Conservation (phyloP, 768 basidiomycete genomes). For the Lentinula sp. region DNA sequence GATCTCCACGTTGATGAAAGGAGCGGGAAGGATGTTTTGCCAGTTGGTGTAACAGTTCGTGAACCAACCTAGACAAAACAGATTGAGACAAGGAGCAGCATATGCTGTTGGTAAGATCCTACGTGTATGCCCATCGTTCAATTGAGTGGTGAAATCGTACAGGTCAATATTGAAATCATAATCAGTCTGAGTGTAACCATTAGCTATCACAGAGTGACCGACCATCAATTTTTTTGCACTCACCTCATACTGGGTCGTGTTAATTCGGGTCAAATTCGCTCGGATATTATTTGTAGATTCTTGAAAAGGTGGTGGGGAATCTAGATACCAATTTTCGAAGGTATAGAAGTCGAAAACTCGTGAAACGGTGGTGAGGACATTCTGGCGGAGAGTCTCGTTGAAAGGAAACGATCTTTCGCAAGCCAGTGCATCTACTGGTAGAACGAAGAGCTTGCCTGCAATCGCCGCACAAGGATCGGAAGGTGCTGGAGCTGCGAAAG, state of each 20-base stretch:
- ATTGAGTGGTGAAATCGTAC: slow-evolving; percentile 44
- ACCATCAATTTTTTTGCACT: not conserved
- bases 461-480: slow-evolving; percentile 13
- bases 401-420: slow-evolving; percentile 54
- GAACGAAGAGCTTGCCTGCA: slow-evolving; percentile 34
- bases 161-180: slow-evolving; percentile 59
- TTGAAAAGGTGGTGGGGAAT: slow-evolving; percentile 47
- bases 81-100: not conserved
- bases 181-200: slow-evolving; percentile 38
- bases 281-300: slow-evolving; percentile 53
- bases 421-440: slow-evolving; percentile 48
- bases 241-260: slow-evolving; percentile 41
- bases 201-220: not conserved
- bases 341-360: slow-evolving; percentile 49
- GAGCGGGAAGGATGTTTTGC: slow-evolving; percentile 53
- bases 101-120: slow-evolving; percentile 10
- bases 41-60: slow-evolving; percentile 48
- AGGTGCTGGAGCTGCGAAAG: not conserved
- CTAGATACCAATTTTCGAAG: slow-evolving; percentile 45
- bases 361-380: slow-evolving; percentile 40
- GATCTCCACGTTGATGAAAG: slow-evolving; percentile 44
- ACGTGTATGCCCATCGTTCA: slow-evolving; percentile 68
- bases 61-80: slow-evolving; percentile 39
- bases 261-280: slow-evolving; percentile 39
- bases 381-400: slow-evolving; percentile 50